Conservation (phyloP, 148 eudicot species). For the Hydrangea macrophylla region DNA sequence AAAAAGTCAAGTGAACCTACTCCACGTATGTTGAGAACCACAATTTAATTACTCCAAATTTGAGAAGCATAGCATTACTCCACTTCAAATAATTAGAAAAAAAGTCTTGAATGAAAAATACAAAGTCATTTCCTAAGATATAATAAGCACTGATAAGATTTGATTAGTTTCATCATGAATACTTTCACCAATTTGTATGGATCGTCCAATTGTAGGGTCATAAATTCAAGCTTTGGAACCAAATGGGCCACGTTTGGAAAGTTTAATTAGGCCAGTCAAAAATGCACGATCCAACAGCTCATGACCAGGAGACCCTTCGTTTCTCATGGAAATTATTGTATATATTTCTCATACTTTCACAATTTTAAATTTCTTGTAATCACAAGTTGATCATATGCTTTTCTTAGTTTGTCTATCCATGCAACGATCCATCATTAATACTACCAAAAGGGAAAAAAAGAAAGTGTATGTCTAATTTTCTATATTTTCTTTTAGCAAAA, state of each 20-base stretch:
- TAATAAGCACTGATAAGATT: background rate
- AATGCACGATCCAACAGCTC: background rate
- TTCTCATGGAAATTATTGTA: background rate
- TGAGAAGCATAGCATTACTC: too few species aligned
- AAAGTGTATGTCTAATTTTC: background rate
- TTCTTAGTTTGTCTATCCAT: conserved; percentile 2
- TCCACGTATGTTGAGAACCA: too few species aligned
- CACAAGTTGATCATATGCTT: background rate
- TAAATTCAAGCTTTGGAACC: background rate
- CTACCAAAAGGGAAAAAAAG: background rate
- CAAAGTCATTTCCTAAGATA: background rate
- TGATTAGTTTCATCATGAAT: background rate
- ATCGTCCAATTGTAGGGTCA: background rate
- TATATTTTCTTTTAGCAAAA: too few species aligned
- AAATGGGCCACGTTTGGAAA: background rate
- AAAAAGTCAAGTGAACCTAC: too few species aligned
- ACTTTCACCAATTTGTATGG: background rate
- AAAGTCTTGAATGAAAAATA: too few species aligned
- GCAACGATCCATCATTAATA: background rate
- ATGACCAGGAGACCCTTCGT: background rate
- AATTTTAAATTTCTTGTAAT: conserved; percentile 5
- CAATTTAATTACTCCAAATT: too few species aligned
- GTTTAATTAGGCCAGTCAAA: background rate
- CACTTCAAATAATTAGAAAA: too few species aligned
- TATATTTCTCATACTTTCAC: background rate